phyloP scores from a whole-genome alignment of 768 basidiomycete species.

The Clavulina sp. region DNA sequence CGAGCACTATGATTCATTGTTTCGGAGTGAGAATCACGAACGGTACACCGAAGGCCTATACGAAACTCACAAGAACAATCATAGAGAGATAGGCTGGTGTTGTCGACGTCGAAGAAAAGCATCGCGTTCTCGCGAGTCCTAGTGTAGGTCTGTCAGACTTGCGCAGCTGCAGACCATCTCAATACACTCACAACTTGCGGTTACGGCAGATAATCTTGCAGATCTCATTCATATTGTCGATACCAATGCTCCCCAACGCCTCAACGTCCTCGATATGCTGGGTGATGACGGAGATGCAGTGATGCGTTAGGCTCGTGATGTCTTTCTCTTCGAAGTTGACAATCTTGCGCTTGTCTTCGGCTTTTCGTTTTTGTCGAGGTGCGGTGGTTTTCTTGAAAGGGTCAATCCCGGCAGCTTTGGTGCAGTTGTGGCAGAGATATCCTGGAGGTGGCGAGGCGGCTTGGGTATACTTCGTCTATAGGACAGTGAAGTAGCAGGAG shows the following conservation, averaged over 20 bases:
- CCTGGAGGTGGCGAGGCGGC: slow-evolving; percentile 53
- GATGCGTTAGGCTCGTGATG: slow-evolving; percentile 51
- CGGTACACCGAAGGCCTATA: not conserved
- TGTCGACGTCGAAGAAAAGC: slow-evolving; percentile 65
- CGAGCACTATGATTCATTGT: slow-evolving; percentile 33
- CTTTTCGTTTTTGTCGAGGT: slow-evolving; percentile 43
- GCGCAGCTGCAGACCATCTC: not conserved
- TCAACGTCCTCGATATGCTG: slow-evolving; percentile 80
- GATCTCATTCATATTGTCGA: slow-evolving; percentile 69
- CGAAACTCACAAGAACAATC: slow-evolving; percentile 68
- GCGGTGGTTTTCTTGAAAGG: slow-evolving; percentile 68
- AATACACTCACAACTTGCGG: slow-evolving; percentile 51
- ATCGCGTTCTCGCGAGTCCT: slow-evolving; percentile 66
- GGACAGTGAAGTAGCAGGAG: slow-evolving; percentile 3
- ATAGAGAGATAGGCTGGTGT: slow-evolving; percentile 53
- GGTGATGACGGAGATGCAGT: slow-evolving; percentile 79
- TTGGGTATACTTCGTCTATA: slow-evolving; percentile 73
- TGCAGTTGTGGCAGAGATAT: slow-evolving; percentile 72
- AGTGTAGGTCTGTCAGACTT: not conserved
- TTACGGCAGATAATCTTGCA: slow-evolving; percentile 68
- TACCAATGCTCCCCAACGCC: slow-evolving; percentile 72
- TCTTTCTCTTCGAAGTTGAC: slow-evolving; percentile 43
- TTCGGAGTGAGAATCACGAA: not conserved
- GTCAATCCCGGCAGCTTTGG: slow-evolving; percentile 56
- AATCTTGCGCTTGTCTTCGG: slow-evolving; percentile 49